These are phyloP conservation scores for Aphanomyces astaci DNA, from an alignment of 352 stramenopile species.

Conservation along the genomic window DNA sequence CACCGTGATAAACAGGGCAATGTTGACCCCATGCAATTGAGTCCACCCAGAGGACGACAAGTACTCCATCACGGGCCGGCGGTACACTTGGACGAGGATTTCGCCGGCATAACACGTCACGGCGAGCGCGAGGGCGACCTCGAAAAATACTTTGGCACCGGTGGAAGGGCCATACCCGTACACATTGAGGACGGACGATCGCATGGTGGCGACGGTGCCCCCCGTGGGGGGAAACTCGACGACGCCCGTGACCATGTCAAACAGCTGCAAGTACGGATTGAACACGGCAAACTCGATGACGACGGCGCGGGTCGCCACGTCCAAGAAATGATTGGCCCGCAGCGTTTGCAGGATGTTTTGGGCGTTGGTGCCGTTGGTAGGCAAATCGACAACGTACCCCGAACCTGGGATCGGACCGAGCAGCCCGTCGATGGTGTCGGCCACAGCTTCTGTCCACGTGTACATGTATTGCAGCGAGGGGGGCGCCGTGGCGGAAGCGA, in stretches of 20 bases:
- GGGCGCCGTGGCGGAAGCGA: conserved; percentile 25
- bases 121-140: conserved; percentile 42
- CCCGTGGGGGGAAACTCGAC: conserved; percentile 58
- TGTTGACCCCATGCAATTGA: conserved; percentile 26
- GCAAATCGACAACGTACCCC: conserved; percentile 52
- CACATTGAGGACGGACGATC: conserved; percentile 38
- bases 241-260: conserved; percentile 49
- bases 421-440: conserved; percentile 19
- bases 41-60: conserved; percentile 26
- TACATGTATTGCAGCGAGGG: conserved; percentile 41
- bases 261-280: conserved; percentile 57
- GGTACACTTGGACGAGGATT: conserved; percentile 28
- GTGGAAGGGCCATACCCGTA: conserved; percentile 42
- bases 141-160: conserved; percentile 38
- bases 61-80: conserved; percentile 33
- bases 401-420: conserved; percentile 35
- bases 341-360: conserved; percentile 29
- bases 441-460: conserved; percentile 37
- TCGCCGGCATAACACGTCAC: conserved; percentile 28
- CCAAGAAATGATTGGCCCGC: conserved; percentile 39
- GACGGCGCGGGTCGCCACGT: conserved; percentile 51
- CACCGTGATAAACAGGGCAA: conserved; percentile 39
- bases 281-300: conserved; percentile 58
- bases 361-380: conserved; percentile 32
- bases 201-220: conserved; percentile 40